phyloP scores from a whole-genome alignment of 2,329 filamentous ascomycete genomes.

The Paramyrothecium roridum region DNA sequence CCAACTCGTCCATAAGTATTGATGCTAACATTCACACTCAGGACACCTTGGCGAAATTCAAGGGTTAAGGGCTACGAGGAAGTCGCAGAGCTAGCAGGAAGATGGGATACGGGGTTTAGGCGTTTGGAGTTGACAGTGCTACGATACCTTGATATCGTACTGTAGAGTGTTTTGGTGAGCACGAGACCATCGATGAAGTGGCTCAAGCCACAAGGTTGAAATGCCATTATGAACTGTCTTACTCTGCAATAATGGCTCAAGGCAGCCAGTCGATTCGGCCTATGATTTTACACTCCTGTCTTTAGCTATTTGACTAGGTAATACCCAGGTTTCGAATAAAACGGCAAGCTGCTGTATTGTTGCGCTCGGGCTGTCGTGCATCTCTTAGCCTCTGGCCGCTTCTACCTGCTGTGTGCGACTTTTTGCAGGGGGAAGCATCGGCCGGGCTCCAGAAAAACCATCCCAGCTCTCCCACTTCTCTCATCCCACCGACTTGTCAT shows the following conservation, averaged over 20 bases:
- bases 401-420: constrained; percentile 1
- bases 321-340: not conserved
- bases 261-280: too few species aligned
- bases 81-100: not conserved
- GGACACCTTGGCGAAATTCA: constrained; percentile 67
- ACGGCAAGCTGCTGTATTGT: not conserved
- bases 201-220: too few species aligned
- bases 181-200: constrained; percentile 1
- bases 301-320: not conserved
- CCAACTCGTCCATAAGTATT: not conserved
- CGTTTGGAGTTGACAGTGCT: too few species aligned
- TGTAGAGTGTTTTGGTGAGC: not conserved
- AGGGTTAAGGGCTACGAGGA: constrained; percentile 44
- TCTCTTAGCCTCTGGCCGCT: not conserved
- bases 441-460: constrained; percentile 7
- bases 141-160: too few species aligned
- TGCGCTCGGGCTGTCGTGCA: constrained; percentile 1
- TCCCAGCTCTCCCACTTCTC: constrained; percentile 2
- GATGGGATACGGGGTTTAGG: not conserved
- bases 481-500: too few species aligned
- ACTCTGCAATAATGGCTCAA: too few species aligned
- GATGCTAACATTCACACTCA: constrained; percentile 24
- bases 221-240: too few species aligned
- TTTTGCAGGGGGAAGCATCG: constrained; percentile 1
- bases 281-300: too few species aligned